Evolutionary conservation across 176 grass and related monocot species (phyloP), one percentile per base, ranked within the genome.

Genomic region (Ensete glaucum): DNA sequence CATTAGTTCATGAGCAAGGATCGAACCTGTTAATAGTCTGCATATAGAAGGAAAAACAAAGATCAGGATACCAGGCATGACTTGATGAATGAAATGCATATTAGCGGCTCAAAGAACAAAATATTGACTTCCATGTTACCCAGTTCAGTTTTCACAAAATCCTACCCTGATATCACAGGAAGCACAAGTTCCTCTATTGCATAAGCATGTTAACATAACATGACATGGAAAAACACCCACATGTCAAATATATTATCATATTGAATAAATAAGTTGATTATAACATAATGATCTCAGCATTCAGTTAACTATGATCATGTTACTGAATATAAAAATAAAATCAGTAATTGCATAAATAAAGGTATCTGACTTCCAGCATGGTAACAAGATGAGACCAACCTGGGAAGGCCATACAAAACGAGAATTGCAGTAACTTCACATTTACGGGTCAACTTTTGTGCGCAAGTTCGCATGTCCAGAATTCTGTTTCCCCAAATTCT

Each of bases 1-100:
- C 95, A 99, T 94, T 62, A 99, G 67, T 85, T 99, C 95, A 84
- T 99, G 95, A 81, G 88, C 90, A 81, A 99, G 95, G 75, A 99
- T 99, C 62, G 95, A 99, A 2, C 95, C 95, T 50, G 90, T 99
- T 76, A 99, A 74, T 51, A 99, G 81, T 85, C 95, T 99, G 91
- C 79, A 85, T 77, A 79, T 54, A 25, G 11, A 17, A 24, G 68
- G 29, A 71, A 16, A 79, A 79, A 12, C 23, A 80, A 68, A 66
- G 50, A 12, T 71, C 2, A 67, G 26, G 43, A 64, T 29, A 74
- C 64, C 1, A 5, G 10, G 25, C 24, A 64, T 54, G 1, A 14
- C 14, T 8, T 25, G 9, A 12, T 12, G 55, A 58, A 43, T 43
- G 9, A 24, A 25, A 19, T 25, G 22, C 22, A 65, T 65, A 17